Conservation (phyloP, 148 eudicot species). For the Rhododendron vialii region DNA sequence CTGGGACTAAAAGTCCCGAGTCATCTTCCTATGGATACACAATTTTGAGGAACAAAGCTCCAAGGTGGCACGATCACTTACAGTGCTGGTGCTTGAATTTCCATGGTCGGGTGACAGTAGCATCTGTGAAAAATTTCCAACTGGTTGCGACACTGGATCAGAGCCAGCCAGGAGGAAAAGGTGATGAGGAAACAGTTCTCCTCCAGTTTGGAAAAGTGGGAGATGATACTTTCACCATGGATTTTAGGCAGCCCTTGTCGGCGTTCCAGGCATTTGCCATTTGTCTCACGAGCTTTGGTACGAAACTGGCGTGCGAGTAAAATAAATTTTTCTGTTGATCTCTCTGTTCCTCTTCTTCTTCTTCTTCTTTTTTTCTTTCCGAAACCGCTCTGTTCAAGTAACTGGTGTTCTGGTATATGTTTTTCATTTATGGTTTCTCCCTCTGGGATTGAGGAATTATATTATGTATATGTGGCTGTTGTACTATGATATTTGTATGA, state of each 20-base stretch:
- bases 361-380: not conserved
- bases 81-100: slow-evolving; percentile 99
- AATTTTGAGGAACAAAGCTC: slow-evolving; percentile 76
- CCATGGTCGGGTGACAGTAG: slow-evolving; percentile 92
- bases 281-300: slow-evolving; percentile 93
- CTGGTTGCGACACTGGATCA: slow-evolving; percentile 76
- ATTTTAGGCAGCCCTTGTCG: slow-evolving; percentile 85
- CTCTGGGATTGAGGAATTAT: not conserved
- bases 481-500: not conserved
- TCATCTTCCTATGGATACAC: slow-evolving; percentile 29
- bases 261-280: slow-evolving; percentile 96
- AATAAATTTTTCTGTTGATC: not conserved
- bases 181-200: slow-evolving; percentile 80
- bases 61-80: slow-evolving; percentile 93
- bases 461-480: not conserved
- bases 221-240: slow-evolving; percentile 91
- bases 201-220: slow-evolving; percentile 96
- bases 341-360: not conserved
- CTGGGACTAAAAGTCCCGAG: slow-evolving; percentile 28
- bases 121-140: slow-evolving; percentile 95
- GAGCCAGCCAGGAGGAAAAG: slow-evolving; percentile 85
- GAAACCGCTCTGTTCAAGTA: not conserved
- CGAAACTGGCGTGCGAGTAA: slow-evolving; percentile 66
- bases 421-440: not conserved
- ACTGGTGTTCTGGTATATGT: not conserved